Percentiles rank a stretch among this genome's conserved stretches.
phyloP scores from a whole-genome alignment of 2,329 filamentous ascomycete species.

The Trichophaea hybrida region DNA sequence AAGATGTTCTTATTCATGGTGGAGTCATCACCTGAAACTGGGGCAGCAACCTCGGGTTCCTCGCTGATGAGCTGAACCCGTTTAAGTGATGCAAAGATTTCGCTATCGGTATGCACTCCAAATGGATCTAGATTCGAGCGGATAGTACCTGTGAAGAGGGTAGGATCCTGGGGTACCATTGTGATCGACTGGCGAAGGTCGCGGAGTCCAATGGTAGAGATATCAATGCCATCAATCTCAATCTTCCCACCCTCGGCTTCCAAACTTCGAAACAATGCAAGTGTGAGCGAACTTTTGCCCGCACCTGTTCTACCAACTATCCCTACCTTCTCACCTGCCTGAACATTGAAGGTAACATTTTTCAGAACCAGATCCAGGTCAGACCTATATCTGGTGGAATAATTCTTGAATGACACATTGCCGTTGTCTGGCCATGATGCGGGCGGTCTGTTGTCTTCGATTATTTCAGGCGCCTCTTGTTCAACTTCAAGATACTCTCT shows the following conservation, averaged over 20 bases:
- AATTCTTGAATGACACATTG: conserved; percentile 72
- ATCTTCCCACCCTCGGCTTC: conserved; percentile 86
- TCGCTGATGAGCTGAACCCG: conserved; percentile 72
- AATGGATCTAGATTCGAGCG: conserved; percentile 91
- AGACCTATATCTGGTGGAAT: conserved; percentile 74
- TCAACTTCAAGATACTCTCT: conserved; percentile 96
- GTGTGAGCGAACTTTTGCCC: conserved; percentile 85
- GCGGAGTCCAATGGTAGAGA: conserved; percentile 77
- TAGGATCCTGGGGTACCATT: conserved; percentile 94
- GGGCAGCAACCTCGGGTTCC: conserved; percentile 26
- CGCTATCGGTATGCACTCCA: conserved; percentile 69
- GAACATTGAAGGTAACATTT: conserved; percentile 71
- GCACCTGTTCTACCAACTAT: conserved; percentile 92
- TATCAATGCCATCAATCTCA: conserved; percentile 78
- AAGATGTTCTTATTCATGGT: conserved; percentile 90
- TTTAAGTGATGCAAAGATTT: conserved; percentile 74
- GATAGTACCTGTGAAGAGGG: conserved; percentile 82
- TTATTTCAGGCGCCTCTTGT: conserved; percentile 68
- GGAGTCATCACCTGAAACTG: conserved; percentile 31
- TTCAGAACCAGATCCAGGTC: conserved; percentile 72
- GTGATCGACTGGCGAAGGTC: conserved; percentile 89
- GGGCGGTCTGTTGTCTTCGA: conserved; percentile 64
- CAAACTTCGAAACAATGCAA: conserved; percentile 83
- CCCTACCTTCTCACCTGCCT: conserved; percentile 78
- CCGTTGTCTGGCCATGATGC: conserved; percentile 74